Conservation (phyloP, 495 filamentous ascomycete genomes). For the Immersiella caudata region DNA sequence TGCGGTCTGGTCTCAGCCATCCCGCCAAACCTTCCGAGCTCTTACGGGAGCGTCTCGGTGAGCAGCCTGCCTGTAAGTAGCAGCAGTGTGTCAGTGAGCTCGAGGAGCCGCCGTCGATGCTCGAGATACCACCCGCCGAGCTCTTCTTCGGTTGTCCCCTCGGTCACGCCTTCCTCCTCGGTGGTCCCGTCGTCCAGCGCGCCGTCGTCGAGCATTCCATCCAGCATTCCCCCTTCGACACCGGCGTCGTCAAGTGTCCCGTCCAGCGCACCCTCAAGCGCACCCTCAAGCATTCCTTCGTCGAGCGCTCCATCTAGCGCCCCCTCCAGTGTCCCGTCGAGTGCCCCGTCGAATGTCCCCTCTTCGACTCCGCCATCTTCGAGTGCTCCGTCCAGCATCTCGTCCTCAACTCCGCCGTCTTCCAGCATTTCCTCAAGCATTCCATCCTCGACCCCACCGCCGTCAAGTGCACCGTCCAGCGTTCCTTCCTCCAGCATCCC, state of each 20-base stretch:
- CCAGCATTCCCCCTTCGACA: neutral
- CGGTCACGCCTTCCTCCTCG: neutral
- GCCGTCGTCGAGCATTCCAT: neutral
- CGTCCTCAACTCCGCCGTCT: too few relatives aligned
- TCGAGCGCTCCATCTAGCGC: too few relatives aligned
- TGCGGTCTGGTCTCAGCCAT: neutral
- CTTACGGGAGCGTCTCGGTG: neutral
- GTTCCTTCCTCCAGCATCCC: too few relatives aligned
- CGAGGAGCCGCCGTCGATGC: too few relatives aligned
- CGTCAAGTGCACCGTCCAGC: too few relatives aligned
- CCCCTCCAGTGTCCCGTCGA: neutral
- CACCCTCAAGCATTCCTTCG: neutral
- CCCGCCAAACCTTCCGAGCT: neutral
- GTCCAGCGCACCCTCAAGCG: neutral
- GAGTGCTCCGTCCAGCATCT: neutral
- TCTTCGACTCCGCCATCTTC: too few relatives aligned
- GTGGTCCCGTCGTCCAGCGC: neutral
- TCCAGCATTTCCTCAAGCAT: too few relatives aligned
- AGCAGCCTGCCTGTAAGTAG: neutral
- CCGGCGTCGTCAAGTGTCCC: neutral
- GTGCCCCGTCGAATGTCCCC: neutral
- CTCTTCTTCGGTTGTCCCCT: neutral
- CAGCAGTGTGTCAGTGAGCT: neutral
- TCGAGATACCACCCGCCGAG: neutral
- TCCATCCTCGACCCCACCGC: too few relatives aligned